Percentiles rank a stretch among this genome's conserved stretches.
Conservation (phyloP, 2,329 filamentous ascomycete genomes). For the Plenodomus biglobosus region DNA sequence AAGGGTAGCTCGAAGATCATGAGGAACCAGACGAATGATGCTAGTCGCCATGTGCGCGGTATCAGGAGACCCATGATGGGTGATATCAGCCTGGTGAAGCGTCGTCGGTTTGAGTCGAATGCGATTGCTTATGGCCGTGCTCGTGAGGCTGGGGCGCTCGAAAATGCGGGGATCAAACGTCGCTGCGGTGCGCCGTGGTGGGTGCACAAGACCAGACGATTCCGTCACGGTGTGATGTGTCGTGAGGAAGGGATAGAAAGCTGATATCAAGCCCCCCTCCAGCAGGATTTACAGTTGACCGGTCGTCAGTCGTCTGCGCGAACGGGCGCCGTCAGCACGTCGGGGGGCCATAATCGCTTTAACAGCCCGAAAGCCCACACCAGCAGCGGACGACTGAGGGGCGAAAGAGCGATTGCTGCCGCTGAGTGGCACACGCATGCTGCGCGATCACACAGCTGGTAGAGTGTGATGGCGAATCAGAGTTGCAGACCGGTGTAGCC, state of each 20-base stretch:
- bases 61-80: constrained; percentile 51
- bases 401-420: constrained; percentile 29
- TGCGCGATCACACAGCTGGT: constrained; percentile 34
- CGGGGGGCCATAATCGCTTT: constrained; percentile 24
- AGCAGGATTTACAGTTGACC: not conserved
- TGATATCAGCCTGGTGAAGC: not conserved
- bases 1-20: constrained; percentile 67
- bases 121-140: not conserved
- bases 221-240: not conserved
- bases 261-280: constrained; percentile 5
- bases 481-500: constrained; percentile 5
- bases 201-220: not conserved
- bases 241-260: not conserved
- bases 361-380: constrained; percentile 21
- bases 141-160: constrained; percentile 6
- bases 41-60: constrained; percentile 57
- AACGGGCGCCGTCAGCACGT: not conserved
- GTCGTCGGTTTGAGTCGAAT: not conserved
- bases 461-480: constrained; percentile 28
- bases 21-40: constrained; percentile 56
- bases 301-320: not conserved
- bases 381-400: constrained; percentile 17
- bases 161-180: constrained; percentile 9
- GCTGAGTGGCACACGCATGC: constrained; percentile 37
- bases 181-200: not conserved